Conservation (phyloP, 768 basidiomycete genomes). For the Peribolospora kevripleyi region DNA sequence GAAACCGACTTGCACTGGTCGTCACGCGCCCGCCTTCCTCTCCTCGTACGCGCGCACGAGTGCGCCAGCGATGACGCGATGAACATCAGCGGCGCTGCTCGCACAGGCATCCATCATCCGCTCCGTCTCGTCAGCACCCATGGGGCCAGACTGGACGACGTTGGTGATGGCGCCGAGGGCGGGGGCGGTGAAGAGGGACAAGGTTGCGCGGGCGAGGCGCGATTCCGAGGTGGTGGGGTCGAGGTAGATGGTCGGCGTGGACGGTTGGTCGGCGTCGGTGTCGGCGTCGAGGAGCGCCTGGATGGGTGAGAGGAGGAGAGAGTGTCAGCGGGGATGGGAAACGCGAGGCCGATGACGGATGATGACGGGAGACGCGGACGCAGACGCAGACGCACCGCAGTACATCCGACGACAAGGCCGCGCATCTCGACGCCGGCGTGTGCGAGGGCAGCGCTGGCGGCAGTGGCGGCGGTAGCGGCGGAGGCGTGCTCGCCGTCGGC, state of each 20-base stretch:
- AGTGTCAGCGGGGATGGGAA: no score
- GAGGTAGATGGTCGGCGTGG: not conserved
- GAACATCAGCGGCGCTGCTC: no score
- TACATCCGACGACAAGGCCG: slow-evolving; percentile 63
- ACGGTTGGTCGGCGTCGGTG: not conserved
- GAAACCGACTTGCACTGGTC: no score
- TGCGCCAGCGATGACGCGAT: no score
- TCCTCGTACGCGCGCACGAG: no score
- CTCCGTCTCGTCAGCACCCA: not conserved
- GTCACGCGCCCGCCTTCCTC: no score
- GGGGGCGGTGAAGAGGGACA: no score
- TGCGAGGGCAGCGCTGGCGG: slow-evolving; percentile 70
- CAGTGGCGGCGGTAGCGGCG: slow-evolving; percentile 38
- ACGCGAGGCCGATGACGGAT: not conserved
- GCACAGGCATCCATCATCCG: not conserved
- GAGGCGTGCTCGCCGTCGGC: slow-evolving; percentile 55
- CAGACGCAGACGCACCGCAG: slow-evolving; percentile 33
- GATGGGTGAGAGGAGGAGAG: not conserved
- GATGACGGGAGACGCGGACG: slow-evolving; percentile 1
- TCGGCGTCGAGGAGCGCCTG: not conserved
- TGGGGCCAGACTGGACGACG: no score
- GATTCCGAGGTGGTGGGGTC: not conserved
- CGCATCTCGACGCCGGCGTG: slow-evolving; percentile 80
- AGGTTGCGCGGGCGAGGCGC: no score
- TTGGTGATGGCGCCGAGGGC: no score